Evolutionary conservation across 306 rosid genomes (phyloP).

Genomic region (Calophaca sinica): DNA sequence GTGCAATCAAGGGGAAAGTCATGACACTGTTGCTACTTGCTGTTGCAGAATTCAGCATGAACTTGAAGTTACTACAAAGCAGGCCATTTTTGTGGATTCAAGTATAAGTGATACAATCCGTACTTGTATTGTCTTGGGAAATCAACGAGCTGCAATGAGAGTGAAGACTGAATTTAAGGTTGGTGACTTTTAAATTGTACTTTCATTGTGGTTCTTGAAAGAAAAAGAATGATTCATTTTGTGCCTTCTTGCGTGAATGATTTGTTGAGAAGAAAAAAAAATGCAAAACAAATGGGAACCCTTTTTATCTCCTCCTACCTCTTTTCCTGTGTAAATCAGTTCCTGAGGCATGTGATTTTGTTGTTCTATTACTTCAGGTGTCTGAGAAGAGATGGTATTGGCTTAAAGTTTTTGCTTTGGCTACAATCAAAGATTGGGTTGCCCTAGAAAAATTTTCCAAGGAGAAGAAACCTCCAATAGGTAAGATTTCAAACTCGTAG

Average conservation of each 20-base stretch:
- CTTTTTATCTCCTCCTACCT: slow-evolving; percentile 15
- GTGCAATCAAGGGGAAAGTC: slow-evolving; percentile 11
- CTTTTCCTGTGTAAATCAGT: slow-evolving; percentile 28
- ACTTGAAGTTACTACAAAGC: slow-evolving; percentile 90
- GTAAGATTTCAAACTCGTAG: slow-evolving; percentile 53
- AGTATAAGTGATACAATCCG: slow-evolving; percentile 96
- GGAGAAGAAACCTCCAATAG: slow-evolving; percentile 93
- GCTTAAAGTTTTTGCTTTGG: slow-evolving; percentile 97
- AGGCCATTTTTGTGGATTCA: slow-evolving; percentile 96
- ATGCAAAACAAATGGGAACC: slow-evolving; percentile 1
- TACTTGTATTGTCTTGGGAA: slow-evolving; percentile 97
- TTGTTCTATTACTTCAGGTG: slow-evolving; percentile 61
- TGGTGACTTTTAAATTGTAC: slow-evolving; percentile 42
- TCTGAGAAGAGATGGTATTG: slow-evolving; percentile 99
- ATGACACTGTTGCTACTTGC: slow-evolving; percentile 43
- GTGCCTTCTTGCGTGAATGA: slow-evolving; percentile 25
- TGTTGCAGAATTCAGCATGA: slow-evolving; percentile 85
- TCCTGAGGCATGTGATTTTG: slow-evolving; percentile 34
- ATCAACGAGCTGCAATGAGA: slow-evolving; percentile 88
- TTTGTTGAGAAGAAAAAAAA: slow-evolving; percentile 17
- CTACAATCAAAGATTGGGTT: slow-evolving; percentile 93
- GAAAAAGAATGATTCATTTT: slow-evolving; percentile 37
- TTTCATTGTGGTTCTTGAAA: slow-evolving; percentile 9
- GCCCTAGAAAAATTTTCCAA: slow-evolving; percentile 88
- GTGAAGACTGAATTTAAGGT: slow-evolving; percentile 98